Percentiles rank a stretch among this genome's conserved stretches.
Conservation (phyloP, 257 asterid species). For the Apocynum venetum region DNA sequence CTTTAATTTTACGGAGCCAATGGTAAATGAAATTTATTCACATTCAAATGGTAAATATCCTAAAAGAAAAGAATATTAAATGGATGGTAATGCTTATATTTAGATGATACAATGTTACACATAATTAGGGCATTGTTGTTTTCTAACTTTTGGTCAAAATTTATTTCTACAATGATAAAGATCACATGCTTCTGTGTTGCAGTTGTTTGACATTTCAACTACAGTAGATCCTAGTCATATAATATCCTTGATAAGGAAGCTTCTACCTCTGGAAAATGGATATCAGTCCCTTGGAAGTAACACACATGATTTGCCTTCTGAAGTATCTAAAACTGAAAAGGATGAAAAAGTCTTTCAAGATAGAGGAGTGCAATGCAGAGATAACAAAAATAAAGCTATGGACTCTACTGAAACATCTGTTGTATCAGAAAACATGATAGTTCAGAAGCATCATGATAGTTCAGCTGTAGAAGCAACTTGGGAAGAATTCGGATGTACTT, state of each 20-base stretch:
- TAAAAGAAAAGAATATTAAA: neutral
- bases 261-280: slow-evolving; percentile 49
- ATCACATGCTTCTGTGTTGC: slow-evolving; percentile 25
- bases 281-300: slow-evolving; percentile 28
- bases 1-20: neutral
- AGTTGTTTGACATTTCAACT: slow-evolving; percentile 74
- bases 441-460: slow-evolving; percentile 23
- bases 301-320: slow-evolving; percentile 16
- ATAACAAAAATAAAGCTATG: slow-evolving; percentile 33
- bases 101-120: neutral
- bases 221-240: slow-evolving; percentile 87
- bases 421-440: slow-evolving; percentile 14
- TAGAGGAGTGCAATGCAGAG: slow-evolving; percentile 26
- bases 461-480: slow-evolving; percentile 49
- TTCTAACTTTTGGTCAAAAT: neutral
- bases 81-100: too few relatives aligned
- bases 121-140: neutral
- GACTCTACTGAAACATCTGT: slow-evolving; percentile 32
- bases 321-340: slow-evolving; percentile 31
- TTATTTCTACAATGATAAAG: neutral
- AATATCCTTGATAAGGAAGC: slow-evolving; percentile 89
- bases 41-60: neutral
- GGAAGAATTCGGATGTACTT: slow-evolving; percentile 92
- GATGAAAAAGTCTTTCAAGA: slow-evolving; percentile 30
- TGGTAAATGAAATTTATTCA: neutral